Evolutionary conservation across 768 basidiomycete species (phyloP).

Genomic region (Artomyces pyxidatus): DNA sequence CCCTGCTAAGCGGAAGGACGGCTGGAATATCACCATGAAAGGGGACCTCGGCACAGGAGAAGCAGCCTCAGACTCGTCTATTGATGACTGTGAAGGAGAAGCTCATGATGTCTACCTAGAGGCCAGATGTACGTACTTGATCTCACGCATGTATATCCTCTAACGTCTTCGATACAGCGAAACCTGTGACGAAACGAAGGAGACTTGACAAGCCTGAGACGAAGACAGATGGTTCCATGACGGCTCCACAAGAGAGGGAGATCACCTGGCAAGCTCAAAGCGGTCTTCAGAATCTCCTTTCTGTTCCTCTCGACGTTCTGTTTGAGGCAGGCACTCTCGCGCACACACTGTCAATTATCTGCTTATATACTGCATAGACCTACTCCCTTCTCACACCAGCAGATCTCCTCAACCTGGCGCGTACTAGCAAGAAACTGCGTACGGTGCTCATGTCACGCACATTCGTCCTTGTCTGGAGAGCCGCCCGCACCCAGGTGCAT

Average conservation of each 20-base stretch:
- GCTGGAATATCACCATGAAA: no score
- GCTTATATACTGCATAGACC: slow-evolving; percentile 1
- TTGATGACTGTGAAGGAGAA: neutral
- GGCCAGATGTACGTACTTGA: neutral
- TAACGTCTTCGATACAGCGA: neutral
- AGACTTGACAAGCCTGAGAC: neutral
- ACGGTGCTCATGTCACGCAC: slow-evolving; percentile 13
- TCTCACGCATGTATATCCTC: neutral
- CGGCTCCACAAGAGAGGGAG: neutral
- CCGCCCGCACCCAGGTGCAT: slow-evolving; percentile 3
- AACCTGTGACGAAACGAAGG: neutral
- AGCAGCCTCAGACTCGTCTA: no score
- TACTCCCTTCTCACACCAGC: slow-evolving; percentile 6
- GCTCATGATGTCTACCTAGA: neutral
- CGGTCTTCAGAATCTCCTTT: slow-evolving; percentile 12
- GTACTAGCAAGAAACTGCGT: slow-evolving; percentile 12
- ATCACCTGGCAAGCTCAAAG: neutral
- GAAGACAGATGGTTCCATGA: neutral
- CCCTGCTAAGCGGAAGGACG: no score
- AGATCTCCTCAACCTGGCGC: slow-evolving; percentile 12
- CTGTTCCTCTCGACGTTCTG: slow-evolving; percentile 9
- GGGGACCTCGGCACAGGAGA: no score
- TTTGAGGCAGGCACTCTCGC: slow-evolving; percentile 3
- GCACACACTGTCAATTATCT: neutral
- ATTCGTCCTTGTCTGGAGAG: slow-evolving; percentile 9